Evolutionary conservation across 2,329 filamentous ascomycete genomes (phyloP).

Genomic region (Botrytis porri): DNA sequence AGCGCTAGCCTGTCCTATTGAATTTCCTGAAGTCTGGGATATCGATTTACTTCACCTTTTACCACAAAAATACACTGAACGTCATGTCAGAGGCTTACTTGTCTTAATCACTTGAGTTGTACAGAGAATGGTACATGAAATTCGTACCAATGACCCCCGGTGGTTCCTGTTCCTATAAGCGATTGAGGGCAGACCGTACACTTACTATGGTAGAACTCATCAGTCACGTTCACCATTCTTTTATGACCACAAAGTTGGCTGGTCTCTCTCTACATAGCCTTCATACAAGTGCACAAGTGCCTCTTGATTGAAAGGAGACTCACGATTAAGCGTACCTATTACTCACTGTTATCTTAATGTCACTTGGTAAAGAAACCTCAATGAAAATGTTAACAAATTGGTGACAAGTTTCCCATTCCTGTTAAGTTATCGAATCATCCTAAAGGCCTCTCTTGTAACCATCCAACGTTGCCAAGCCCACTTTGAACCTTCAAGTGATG

Average conservation of each 20-base stretch:
- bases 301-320: neutral
- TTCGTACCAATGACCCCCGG: neutral
- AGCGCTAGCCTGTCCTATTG: neutral
- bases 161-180: neutral
- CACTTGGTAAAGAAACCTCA: neutral
- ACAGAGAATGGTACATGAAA: neutral
- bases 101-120: neutral
- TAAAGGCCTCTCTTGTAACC: no score
- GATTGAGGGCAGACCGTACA: neutral
- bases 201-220: neutral
- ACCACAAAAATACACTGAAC: neutral
- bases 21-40: neutral
- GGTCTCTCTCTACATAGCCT: neutral
- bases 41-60: neutral
- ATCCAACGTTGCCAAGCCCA: no score
- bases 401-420: neutral
- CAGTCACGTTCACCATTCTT: neutral
- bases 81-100: neutral
- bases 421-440: neutral
- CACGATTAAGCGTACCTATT: accelerated
- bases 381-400: neutral
- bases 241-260: neutral
- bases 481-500: neutral
- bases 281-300: neutral
- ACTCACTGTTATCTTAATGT: neutral